A percentile compares a stretch with the other conserved stretches of the same genome.
These are phyloP conservation scores for Rhodomyrtus tomentosa DNA, from an alignment of 345 rosid species.

Conservation along the genomic window DNA sequence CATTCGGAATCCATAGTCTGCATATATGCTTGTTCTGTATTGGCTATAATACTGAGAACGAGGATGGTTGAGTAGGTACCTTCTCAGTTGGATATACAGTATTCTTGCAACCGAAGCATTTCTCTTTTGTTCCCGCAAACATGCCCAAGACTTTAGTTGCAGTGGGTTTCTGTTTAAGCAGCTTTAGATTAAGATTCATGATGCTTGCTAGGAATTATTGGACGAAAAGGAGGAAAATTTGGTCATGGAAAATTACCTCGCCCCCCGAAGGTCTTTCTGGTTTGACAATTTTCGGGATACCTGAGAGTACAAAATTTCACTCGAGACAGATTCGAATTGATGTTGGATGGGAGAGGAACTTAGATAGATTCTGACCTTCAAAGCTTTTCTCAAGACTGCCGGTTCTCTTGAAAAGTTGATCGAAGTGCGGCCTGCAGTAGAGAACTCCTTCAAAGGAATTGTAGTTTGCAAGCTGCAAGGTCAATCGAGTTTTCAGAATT, in stretches of 20 bases:
- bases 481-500: neutral
- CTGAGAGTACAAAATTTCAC: constrained; percentile 13
- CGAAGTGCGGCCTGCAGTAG: constrained; percentile 92
- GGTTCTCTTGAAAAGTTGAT: constrained; percentile 86
- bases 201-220: neutral
- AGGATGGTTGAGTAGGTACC: constrained; percentile 20
- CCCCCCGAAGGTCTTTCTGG: constrained; percentile 52
- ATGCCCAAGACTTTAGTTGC: constrained; percentile 57
- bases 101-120: constrained; percentile 73
- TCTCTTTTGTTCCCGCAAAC: constrained; percentile 88
- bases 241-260: constrained; percentile 36
- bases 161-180: constrained; percentile 42
- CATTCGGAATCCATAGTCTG: neutral
- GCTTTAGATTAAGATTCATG: neutral
- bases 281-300: constrained; percentile 76
- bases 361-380: constrained; percentile 36
- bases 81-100: constrained; percentile 87
- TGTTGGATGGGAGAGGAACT: neutral
- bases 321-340: neutral
- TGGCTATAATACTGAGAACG: neutral
- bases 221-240: neutral
- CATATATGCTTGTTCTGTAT: neutral
- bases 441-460: constrained; percentile 94
- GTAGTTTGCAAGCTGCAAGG: constrained; percentile 77
- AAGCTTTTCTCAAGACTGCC: constrained; percentile 95